Evolutionary conservation across 208 protist genomes (phyloP), one percentile per base, ranked within the genome.

Genomic region (Porcisia hertigi): DNA sequence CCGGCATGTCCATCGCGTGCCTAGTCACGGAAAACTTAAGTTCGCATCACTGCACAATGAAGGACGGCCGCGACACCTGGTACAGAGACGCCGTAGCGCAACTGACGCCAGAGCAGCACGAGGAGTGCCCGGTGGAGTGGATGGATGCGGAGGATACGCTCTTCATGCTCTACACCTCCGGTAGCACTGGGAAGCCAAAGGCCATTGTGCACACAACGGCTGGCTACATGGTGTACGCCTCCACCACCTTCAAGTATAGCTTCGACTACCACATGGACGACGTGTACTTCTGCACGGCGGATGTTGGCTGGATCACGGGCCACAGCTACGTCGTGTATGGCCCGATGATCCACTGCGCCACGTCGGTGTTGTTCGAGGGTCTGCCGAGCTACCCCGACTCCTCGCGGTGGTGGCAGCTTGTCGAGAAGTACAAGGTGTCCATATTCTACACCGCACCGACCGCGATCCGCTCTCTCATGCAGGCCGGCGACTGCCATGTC

Each of bases 391-490:
- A 97, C 85, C 98, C 98, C 49, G 85, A 72, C 39, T 67, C 85
- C 23, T 88, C 81, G 18, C 84, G 94, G 63, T 98, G 90, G 87
- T 99, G 98, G 98, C 79, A 98, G 49, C 80, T 99, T 43, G 86
- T 99, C 43, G 92, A 99, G 77, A 90, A 92, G 85, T 94, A 99
- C 86, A 92, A 98, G 47, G 95, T 99, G 12, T 98, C 88, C 36
- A 87, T 97, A 75, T 99, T 99, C 81, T 99, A 99, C 91, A 99
- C 98, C 4, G 97, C 98, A 0, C 98, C 99, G 34, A 99, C 98
- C 16, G 98, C 98, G 11, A 92, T 97, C 70, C 87, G 97, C 69
- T 85, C 86, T 8, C 79, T 90, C 57, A 90, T 72, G 96, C 87
- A 96, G 79, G 82, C 86, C 25, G 96, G 96, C 53, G 81, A 98